Evolutionary conservation across 2,329 filamentous ascomycete genomes (phyloP).

Genomic region (Helotiales sp.): DNA sequence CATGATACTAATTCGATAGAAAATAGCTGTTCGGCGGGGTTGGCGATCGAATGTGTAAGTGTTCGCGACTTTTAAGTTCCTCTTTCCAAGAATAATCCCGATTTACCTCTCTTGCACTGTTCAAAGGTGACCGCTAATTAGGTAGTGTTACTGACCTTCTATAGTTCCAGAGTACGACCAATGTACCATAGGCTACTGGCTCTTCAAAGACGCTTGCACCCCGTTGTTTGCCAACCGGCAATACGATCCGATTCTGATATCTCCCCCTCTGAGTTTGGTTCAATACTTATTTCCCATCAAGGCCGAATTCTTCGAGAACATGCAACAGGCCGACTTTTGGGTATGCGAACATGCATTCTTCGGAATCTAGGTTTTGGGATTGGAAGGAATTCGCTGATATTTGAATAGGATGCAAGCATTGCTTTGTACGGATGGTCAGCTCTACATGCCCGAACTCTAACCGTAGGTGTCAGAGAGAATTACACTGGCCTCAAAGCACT

Average conservation of each 20-base stretch:
- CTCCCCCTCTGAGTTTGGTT: background rate
- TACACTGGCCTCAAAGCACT: background rate
- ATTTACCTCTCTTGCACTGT: background rate
- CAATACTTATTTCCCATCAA: background rate
- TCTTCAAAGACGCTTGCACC: background rate
- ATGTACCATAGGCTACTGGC: background rate
- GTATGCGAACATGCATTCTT: background rate
- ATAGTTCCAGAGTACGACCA: background rate
- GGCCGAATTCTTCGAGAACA: constrained; percentile 1
- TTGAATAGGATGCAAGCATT: background rate
- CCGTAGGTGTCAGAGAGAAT: background rate
- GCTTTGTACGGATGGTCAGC: background rate
- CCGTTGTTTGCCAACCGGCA: background rate
- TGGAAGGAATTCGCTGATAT: background rate
- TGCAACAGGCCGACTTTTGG: background rate
- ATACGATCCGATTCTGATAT: background rate
- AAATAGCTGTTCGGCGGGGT: background rate
- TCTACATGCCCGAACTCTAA: background rate
- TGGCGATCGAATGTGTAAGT: background rate
- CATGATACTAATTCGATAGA: background rate
- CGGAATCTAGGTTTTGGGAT: background rate
- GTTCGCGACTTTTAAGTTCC: background rate
- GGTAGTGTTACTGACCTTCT: background rate
- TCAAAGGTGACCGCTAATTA: background rate
- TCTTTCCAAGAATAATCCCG: background rate